These are phyloP conservation scores for Calycina herbarum DNA, from an alignment of 2,329 filamentous ascomycete genomes.

Conservation along the genomic window DNA sequence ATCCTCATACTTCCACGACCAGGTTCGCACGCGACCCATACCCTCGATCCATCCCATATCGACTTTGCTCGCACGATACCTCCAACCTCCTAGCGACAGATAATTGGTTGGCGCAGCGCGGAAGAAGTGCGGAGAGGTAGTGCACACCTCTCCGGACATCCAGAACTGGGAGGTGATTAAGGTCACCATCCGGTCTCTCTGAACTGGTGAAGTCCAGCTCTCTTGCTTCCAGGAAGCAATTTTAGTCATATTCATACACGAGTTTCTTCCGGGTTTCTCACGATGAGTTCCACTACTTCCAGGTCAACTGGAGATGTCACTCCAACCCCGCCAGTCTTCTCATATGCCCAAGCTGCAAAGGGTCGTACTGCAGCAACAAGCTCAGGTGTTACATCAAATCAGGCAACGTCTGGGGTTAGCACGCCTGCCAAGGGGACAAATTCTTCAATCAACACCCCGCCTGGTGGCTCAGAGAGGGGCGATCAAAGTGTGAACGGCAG, in stretches of 20 bases:
- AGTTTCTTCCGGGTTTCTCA: constrained; percentile 21
- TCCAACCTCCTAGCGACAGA: constrained; percentile 7
- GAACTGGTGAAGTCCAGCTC: constrained; percentile 18
- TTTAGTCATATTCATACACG: constrained; percentile 14
- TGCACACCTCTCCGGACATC: constrained; percentile 41
- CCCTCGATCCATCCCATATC: constrained; percentile 6
- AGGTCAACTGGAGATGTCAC: constrained; percentile 38
- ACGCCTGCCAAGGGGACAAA: constrained; percentile 34
- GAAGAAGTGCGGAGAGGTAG: constrained; percentile 40
- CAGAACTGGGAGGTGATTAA: constrained; percentile 33
- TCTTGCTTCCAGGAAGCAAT: constrained; percentile 19
- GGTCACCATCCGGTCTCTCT: constrained; percentile 26
- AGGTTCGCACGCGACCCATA: constrained; percentile 5
- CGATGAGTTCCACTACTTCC: constrained; percentile 44
- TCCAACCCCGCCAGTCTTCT: constrained; percentile 63
- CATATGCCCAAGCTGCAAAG: constrained; percentile 94
- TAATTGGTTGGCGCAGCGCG: constrained; percentile 28
- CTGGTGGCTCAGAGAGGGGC: constrained; percentile 21
- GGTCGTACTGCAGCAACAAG: constrained; percentile 51
- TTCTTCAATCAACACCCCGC: constrained; percentile 33
- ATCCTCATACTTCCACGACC: neutral
- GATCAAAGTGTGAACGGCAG: constrained; percentile 26
- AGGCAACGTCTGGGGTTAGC: constrained; percentile 35
- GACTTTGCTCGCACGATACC: neutral
- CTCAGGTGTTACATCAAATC: constrained; percentile 33